Evolutionary conservation across 2,329 filamentous ascomycete species (phyloP).

Genomic region (Didymella pomorum): DNA sequence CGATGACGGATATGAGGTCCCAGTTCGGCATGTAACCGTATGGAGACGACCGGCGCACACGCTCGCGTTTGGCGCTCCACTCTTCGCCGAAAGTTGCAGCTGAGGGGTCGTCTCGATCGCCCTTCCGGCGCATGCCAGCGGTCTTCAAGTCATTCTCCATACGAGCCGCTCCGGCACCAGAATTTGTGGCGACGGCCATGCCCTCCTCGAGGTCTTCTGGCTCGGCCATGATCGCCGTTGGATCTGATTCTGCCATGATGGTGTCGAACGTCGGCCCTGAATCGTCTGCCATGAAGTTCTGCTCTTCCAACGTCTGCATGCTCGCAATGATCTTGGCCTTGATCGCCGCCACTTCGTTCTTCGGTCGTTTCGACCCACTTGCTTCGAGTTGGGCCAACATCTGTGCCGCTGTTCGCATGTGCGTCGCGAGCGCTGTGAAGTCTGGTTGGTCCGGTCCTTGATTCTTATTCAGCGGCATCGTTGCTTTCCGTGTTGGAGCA

Average conservation of each 20-base stretch:
- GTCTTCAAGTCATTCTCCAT: slow-evolving; percentile 94
- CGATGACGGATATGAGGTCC: slow-evolving; percentile 86
- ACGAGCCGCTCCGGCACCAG: slow-evolving; percentile 77
- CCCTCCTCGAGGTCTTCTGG: slow-evolving; percentile 66
- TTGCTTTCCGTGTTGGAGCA: slow-evolving; percentile 66
- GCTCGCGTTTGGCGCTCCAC: slow-evolving; percentile 84
- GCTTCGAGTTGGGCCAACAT: slow-evolving; percentile 86
- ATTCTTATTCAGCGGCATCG: slow-evolving; percentile 60
- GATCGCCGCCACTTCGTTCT: slow-evolving; percentile 82
- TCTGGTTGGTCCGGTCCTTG: slow-evolving; percentile 75
- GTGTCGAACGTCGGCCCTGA: slow-evolving; percentile 78
- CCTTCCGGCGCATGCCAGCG: slow-evolving; percentile 79
- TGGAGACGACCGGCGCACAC: slow-evolving; percentile 81
- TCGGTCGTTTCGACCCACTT: slow-evolving; percentile 80
- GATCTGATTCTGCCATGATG: slow-evolving; percentile 77
- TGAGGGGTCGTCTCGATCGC: slow-evolving; percentile 84
- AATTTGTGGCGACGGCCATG: slow-evolving; percentile 63
- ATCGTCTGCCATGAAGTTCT: slow-evolving; percentile 81
- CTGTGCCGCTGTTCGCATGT: slow-evolving; percentile 86
- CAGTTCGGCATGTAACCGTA: slow-evolving; percentile 92
- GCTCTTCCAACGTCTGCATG: slow-evolving; percentile 87
- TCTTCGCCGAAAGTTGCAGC: slow-evolving; percentile 87
- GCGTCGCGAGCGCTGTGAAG: slow-evolving; percentile 81
- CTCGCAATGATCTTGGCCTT: slow-evolving; percentile 87
- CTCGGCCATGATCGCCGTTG: slow-evolving; percentile 58